Percentiles rank a stretch among this genome's conserved stretches.
Evolutionary conservation across 2,329 filamentous ascomycete species (phyloP).

Genomic region (Penicillium palitans): DNA sequence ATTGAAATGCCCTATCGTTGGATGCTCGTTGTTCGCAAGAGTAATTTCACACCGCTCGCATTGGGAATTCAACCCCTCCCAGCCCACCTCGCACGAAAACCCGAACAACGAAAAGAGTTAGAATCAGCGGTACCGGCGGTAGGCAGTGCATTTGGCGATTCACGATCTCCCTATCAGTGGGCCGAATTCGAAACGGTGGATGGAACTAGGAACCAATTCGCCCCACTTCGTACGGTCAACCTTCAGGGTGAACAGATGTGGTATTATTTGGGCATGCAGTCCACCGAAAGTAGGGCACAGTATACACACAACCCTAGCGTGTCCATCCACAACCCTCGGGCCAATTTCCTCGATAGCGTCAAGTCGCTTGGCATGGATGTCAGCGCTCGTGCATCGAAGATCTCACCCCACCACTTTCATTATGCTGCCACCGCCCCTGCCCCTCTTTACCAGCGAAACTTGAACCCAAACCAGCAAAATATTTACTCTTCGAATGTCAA

Average conservation of each 20-base stretch:
- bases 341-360: constrained; percentile 53
- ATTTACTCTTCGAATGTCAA: constrained; percentile 18
- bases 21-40: constrained; percentile 52
- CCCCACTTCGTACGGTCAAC: constrained; percentile 67
- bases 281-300: constrained; percentile 86
- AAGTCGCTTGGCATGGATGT: constrained; percentile 40
- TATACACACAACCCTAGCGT: constrained; percentile 76
- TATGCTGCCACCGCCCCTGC: constrained; percentile 28
- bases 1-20: constrained; percentile 64
- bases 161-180: constrained; percentile 61
- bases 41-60: constrained; percentile 49
- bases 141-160: constrained; percentile 66
- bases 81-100: constrained; percentile 49
- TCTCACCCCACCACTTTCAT: constrained; percentile 29
- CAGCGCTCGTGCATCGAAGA: constrained; percentile 30
- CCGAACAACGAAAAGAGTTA: constrained; percentile 57
- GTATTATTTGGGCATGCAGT: constrained; percentile 82
- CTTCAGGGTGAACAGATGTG: constrained; percentile 73
- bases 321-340: constrained; percentile 48
- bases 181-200: constrained; percentile 72
- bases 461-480: constrained; percentile 24
- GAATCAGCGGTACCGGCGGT: constrained; percentile 63
- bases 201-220: constrained; percentile 56
- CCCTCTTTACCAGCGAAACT: constrained; percentile 25
- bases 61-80: constrained; percentile 50